phyloP scores from a whole-genome alignment of 176 grass and related monocot genomes.

The Carex parvula region DNA sequence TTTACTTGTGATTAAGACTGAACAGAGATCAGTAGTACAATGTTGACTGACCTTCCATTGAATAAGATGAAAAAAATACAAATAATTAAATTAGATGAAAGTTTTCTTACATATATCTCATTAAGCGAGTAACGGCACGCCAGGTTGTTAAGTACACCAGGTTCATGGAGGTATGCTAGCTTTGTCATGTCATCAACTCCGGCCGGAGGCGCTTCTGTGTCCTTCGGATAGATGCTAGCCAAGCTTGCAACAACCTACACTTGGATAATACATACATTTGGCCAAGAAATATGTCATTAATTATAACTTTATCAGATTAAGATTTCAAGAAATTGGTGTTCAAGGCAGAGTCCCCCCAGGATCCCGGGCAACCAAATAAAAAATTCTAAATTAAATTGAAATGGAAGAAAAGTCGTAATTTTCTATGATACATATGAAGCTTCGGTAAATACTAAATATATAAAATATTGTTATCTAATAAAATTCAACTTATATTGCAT shows the following conservation, averaged over 20 bases:
- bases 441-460: neutral
- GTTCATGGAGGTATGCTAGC: slow-evolving; percentile 92
- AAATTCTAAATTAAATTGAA: neutral
- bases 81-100: neutral
- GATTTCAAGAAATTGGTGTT: too few relatives aligned
- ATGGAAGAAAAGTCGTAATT: neutral
- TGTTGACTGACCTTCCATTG: neutral
- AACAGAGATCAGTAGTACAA: neutral
- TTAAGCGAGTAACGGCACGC: slow-evolving; percentile 59
- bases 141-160: slow-evolving; percentile 75
- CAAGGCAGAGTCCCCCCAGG: too few relatives aligned
- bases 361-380: too few relatives aligned
- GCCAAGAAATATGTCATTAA: neutral
- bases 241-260: slow-evolving; percentile 58
- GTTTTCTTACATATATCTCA: slow-evolving; percentile 80
- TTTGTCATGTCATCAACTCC: slow-evolving; percentile 99
- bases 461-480: neutral
- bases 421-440: neutral
- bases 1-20: neutral
- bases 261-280: neutral
- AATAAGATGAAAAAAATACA: neutral
- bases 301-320: neutral
- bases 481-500: neutral
- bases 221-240: slow-evolving; percentile 77
- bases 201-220: slow-evolving; percentile 68